These are phyloP conservation scores for Kodamaea arcana DNA, from an alignment of 1,139 yeast species.

Conservation along the genomic window DNA sequence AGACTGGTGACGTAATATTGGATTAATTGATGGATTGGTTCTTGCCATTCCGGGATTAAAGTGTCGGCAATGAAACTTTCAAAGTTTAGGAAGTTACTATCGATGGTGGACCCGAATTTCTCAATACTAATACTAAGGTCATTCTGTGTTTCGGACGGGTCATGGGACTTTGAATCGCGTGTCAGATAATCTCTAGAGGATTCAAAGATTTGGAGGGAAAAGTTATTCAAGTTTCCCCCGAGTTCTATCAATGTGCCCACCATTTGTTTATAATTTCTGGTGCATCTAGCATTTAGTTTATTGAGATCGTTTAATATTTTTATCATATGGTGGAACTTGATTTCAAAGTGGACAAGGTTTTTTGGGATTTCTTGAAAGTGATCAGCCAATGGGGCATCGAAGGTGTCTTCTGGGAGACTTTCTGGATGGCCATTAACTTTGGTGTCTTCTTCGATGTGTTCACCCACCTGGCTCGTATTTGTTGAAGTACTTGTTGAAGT, in stretches of 20 bases:
- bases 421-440: too few species aligned
- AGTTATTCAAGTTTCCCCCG: constrained; percentile 47
- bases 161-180: constrained; percentile 9
- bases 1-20: constrained; percentile 38
- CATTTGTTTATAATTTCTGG: constrained; percentile 27
- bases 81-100: constrained; percentile 36
- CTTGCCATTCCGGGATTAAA: constrained; percentile 45
- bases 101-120: constrained; percentile 45
- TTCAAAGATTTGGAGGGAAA: constrained; percentile 42
- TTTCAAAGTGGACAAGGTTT: constrained; percentile 33
- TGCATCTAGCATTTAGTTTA: constrained; percentile 30
- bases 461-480: too few species aligned
- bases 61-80: constrained; percentile 35
- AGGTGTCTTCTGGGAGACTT: too few species aligned
- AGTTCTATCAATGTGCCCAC: constrained; percentile 36
- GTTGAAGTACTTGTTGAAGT: too few species aligned
- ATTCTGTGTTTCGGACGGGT: too few species aligned
- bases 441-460: too few species aligned
- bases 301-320: constrained; percentile 31
- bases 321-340: constrained; percentile 31
- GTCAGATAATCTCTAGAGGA: constrained; percentile 13
- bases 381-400: too few species aligned
- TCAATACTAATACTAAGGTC: constrained; percentile 35
- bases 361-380: constrained; percentile 22
- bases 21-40: constrained; percentile 39